These are phyloP conservation scores for Scheffersomyces ergatensis DNA, from an alignment of 805 yeast genomes.

Conservation along the genomic window DNA sequence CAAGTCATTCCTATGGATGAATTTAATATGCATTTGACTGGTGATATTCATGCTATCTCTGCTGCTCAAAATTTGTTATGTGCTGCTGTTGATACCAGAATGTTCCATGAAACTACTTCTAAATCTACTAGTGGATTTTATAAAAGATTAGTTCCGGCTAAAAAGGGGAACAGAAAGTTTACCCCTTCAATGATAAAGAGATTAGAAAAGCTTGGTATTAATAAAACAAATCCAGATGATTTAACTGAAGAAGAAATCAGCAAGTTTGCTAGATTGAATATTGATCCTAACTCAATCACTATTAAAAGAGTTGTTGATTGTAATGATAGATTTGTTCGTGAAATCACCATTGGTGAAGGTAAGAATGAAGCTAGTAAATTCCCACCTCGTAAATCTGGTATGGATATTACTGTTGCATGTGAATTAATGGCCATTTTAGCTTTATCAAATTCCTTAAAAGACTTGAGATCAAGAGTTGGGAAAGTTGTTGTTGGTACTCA, in stretches of 20 bases:
- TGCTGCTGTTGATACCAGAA: constrained; percentile 95
- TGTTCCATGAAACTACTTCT: constrained; percentile 91
- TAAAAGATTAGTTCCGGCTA: constrained; percentile 81
- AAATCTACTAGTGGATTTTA: constrained; percentile 73
- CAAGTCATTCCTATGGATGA: constrained; percentile 99
- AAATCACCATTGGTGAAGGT: constrained; percentile 86
- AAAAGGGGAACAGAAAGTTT: constrained; percentile 76
- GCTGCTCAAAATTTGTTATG: constrained; percentile 92
- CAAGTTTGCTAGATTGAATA: constrained; percentile 77
- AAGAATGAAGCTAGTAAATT: constrained; percentile 82
- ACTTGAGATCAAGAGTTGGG: constrained; percentile 86
- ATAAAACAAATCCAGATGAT: constrained; percentile 74
- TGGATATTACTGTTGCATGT: constrained; percentile 94
- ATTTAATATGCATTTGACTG: constrained; percentile 95
- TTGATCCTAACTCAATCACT: constrained; percentile 86
- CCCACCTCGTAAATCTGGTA: constrained; percentile 80
- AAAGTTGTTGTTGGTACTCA: constrained; percentile 85
- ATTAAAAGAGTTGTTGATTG: constrained; percentile 93
- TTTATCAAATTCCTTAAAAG: constrained; percentile 69
- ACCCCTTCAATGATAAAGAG: constrained; percentile 78
- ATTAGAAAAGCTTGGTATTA: constrained; percentile 76
- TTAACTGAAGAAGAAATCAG: constrained; percentile 74
- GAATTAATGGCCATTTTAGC: constrained; percentile 97
- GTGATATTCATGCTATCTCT: constrained; percentile 95
- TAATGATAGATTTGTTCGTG: constrained; percentile 88